Evolutionary conservation across 441 rosid species (phyloP).

Genomic region (Croton setiger): DNA sequence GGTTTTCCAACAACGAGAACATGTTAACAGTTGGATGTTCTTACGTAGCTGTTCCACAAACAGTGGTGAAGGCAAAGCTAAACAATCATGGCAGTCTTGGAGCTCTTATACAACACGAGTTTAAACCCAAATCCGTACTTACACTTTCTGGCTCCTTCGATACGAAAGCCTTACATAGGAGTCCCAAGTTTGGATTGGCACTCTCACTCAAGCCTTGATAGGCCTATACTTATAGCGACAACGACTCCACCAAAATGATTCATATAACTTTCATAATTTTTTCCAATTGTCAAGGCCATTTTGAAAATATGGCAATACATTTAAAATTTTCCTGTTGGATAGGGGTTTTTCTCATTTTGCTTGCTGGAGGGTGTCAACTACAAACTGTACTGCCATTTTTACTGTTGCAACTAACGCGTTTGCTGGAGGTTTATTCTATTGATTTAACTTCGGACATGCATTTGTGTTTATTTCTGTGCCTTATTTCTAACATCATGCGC

Average conservation of each 20-base stretch:
- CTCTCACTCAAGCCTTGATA: constrained; percentile 42
- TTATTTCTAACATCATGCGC: not conserved
- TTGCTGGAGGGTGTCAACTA: too few relatives aligned
- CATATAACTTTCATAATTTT: not conserved
- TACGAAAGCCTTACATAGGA: constrained; percentile 42
- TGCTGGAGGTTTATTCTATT: not conserved
- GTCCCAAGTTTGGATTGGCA: constrained; percentile 44
- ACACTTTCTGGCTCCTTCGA: constrained; percentile 49
- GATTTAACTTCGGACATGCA: too few relatives aligned
- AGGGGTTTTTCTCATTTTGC: not conserved
- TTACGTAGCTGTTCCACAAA: constrained; percentile 35
- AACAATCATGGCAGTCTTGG: constrained; percentile 52
- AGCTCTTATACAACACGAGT: constrained; percentile 41
- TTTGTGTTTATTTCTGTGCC: too few relatives aligned
- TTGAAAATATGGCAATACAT: not conserved
- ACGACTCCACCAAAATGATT: not conserved
- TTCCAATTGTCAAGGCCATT: not conserved
- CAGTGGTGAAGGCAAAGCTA: constrained; percentile 44
- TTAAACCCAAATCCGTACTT: constrained; percentile 38
- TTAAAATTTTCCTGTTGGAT: not conserved
- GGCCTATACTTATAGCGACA: not conserved
- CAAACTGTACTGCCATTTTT: too few relatives aligned
- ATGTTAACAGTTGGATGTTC: constrained; percentile 50
- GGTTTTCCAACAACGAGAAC: constrained; percentile 50
- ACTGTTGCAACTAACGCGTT: too few relatives aligned